Conservation (phyloP, 164 flowering plant genomes). For the Litsea cubeba region DNA sequence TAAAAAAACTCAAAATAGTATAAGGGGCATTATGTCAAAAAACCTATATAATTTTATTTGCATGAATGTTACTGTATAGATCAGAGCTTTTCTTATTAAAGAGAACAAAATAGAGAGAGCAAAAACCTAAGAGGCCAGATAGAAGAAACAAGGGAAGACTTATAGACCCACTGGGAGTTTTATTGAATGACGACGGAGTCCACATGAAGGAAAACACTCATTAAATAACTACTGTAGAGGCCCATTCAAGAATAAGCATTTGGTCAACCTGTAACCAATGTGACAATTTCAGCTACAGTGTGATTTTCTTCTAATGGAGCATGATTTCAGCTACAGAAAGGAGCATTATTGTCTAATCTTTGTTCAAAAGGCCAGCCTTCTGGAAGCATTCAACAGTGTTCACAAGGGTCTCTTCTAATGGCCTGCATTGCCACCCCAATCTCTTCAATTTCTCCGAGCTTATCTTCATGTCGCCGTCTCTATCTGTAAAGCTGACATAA, state of each 20-base stretch:
- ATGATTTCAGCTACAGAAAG: neutral
- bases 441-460: slow-evolving; percentile 32
- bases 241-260: neutral
- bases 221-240: neutral
- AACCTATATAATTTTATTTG: too few relatives aligned
- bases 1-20: too few relatives aligned
- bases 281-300: neutral
- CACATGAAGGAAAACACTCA: neutral
- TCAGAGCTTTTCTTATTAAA: neutral
- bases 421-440: slow-evolving; percentile 44
- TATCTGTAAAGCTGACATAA: neutral
- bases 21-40: too few relatives aligned
- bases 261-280: neutral
- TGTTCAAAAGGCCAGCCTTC: slow-evolving; percentile 26
- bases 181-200: neutral
- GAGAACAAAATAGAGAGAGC: neutral
- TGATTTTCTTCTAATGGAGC: neutral
- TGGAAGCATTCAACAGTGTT: slow-evolving; percentile 32
- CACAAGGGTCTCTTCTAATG: slow-evolving; percentile 42
- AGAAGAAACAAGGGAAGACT: neutral
- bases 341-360: slow-evolving; percentile 1
- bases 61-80: too few relatives aligned
- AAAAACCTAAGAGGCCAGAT: neutral
- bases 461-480: neutral
- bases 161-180: too few relatives aligned